Evolutionary conservation across 352 stramenopile species (phyloP).

Genomic region (Globisporangium abappressorium): DNA sequence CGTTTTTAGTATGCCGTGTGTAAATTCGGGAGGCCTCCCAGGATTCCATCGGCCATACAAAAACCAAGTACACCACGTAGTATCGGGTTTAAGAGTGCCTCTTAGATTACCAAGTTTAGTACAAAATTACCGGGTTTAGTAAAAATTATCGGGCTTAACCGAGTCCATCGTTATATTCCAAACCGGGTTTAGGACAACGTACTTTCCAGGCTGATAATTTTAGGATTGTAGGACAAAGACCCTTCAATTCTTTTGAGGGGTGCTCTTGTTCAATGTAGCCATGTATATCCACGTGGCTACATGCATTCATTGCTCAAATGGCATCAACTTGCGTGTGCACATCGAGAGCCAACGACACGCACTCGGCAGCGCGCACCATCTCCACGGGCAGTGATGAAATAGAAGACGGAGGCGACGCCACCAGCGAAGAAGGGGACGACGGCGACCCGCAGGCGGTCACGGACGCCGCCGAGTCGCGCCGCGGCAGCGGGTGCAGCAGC

Average conservation of each 20-base stretch:
- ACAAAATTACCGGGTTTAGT: not conserved
- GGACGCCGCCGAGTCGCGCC: constrained; percentile 23
- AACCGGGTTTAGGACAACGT: not conserved
- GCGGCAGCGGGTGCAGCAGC: constrained; percentile 30
- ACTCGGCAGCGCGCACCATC: not conserved
- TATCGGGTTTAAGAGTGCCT: not conserved
- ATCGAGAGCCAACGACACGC: not conserved
- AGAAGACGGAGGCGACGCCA: not conserved
- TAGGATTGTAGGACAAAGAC: too few species aligned
- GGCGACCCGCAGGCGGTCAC: not conserved
- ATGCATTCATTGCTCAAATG: not conserved
- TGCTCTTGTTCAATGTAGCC: too few species aligned
- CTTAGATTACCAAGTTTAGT: not conserved
- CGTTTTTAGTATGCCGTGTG: too few species aligned
- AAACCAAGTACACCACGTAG: not conserved
- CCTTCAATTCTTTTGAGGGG: too few species aligned
- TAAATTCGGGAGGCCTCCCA: too few species aligned
- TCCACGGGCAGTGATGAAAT: not conserved
- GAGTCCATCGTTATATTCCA: not conserved
- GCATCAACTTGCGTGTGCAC: not conserved
- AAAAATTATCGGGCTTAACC: not conserved
- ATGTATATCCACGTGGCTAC: not conserved
- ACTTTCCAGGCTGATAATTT: too few species aligned
- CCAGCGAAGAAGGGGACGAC: not conserved
- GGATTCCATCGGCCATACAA: too few species aligned